Evolutionary conservation across 352 stramenopile genomes (phyloP).

Genomic region (Pythium biforme): DNA sequence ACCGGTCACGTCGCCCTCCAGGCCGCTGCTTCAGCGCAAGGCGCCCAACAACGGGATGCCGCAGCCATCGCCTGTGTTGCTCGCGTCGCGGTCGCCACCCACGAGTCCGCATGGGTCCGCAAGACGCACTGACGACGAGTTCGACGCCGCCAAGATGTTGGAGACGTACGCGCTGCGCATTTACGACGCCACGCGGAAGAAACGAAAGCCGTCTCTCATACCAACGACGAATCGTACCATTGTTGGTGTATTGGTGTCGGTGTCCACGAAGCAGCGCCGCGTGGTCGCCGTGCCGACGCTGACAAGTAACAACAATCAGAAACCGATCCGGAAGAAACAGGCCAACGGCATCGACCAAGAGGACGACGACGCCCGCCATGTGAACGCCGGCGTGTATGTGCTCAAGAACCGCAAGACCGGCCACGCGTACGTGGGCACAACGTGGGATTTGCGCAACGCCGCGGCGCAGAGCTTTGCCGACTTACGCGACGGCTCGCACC

Average conservation of each 20-base stretch:
- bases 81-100: conserved; percentile 15
- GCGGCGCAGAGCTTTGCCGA: conserved; percentile 47
- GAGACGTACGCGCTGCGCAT: conserved; percentile 20
- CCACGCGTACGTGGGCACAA: conserved; percentile 61
- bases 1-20: not conserved
- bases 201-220: not conserved
- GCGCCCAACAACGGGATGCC: conserved; percentile 5
- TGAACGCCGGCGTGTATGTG: conserved; percentile 70
- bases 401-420: conserved; percentile 62
- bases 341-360: conserved; percentile 4
- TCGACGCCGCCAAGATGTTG: not conserved
- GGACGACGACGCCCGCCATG: conserved; percentile 21
- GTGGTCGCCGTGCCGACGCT: conserved; percentile 13
- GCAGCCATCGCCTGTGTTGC: conserved; percentile 5
- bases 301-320: conserved; percentile 6
- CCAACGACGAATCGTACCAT: not conserved
- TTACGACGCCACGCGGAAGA: conserved; percentile 1
- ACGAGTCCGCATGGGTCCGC: conserved; percentile 5
- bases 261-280: conserved; percentile 4
- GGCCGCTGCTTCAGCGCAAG: not conserved
- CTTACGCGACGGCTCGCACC: conserved; percentile 38
- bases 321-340: not conserved
- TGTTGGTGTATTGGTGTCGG: not conserved
- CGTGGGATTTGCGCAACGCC: conserved; percentile 72
- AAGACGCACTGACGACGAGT: not conserved